Conservation (phyloP, 306 rosid species). For the Pterocarpus santalinus region DNA sequence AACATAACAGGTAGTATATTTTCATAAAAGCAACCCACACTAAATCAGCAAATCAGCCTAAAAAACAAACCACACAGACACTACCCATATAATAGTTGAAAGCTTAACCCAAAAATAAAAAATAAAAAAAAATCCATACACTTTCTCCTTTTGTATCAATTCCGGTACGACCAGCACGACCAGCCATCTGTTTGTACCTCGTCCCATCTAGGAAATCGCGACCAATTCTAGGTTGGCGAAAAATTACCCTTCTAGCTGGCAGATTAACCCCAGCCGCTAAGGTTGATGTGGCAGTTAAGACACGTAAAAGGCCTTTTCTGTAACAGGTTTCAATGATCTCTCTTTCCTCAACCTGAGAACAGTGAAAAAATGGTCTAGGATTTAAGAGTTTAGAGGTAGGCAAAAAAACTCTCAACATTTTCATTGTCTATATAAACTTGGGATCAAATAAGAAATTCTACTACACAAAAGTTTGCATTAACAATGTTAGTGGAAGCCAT, state of each 20-base stretch:
- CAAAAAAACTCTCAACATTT: slow-evolving; percentile 34
- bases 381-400: slow-evolving; percentile 35
- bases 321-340: slow-evolving; percentile 95
- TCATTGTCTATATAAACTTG: slow-evolving; percentile 1
- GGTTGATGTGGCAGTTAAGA: slow-evolving; percentile 97
- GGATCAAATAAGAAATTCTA: slow-evolving; percentile 38
- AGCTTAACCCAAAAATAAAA: not conserved
- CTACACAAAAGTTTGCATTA: not conserved
- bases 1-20: not conserved
- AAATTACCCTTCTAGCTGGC: slow-evolving; percentile 97
- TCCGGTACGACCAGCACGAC: slow-evolving; percentile 99
- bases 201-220: slow-evolving; percentile 94
- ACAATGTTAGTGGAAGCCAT: slow-evolving; percentile 30
- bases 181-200: slow-evolving; percentile 97
- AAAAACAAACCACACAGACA: slow-evolving; percentile 22
- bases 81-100: slow-evolving; percentile 6
- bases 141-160: slow-evolving; percentile 98
- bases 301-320: slow-evolving; percentile 89
- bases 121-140: slow-evolving; percentile 58
- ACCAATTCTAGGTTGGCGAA: slow-evolving; percentile 95
- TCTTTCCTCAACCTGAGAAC: slow-evolving; percentile 89
- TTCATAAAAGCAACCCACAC: slow-evolving; percentile 2
- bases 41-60: not conserved
- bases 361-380: slow-evolving; percentile 32
- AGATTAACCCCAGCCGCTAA: slow-evolving; percentile 98